Evolutionary conservation across 2,329 filamentous ascomycete species (phyloP).

Genomic region (Aurifilum marmelostoma): DNA sequence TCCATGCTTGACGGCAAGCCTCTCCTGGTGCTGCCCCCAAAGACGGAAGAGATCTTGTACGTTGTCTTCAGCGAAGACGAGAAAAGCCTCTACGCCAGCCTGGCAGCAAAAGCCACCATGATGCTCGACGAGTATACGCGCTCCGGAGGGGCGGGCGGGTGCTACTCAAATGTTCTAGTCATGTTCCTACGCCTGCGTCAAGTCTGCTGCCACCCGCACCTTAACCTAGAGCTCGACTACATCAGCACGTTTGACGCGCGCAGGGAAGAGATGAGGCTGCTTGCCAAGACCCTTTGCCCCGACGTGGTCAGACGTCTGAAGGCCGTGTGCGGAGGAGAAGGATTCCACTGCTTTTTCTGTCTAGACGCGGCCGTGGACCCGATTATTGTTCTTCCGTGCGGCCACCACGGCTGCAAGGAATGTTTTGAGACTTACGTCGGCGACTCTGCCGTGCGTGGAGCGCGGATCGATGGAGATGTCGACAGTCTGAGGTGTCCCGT

Average conservation of each 20-base stretch:
- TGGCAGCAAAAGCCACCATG: constrained; percentile 69
- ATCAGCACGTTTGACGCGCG: constrained; percentile 49
- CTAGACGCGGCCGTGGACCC: constrained; percentile 76
- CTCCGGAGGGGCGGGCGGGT: constrained; percentile 66
- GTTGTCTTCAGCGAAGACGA: constrained; percentile 71
- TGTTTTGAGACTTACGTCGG: constrained; percentile 75
- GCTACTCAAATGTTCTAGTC: constrained; percentile 81
- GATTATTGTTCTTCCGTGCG: constrained; percentile 79
- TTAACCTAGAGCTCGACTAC: constrained; percentile 54
- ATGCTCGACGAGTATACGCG: constrained; percentile 78
- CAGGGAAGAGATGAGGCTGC: constrained; percentile 43
- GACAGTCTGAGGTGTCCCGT: constrained; percentile 69
- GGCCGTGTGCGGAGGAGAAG: constrained; percentile 42
- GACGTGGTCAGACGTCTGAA: constrained; percentile 71
- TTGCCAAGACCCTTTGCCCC: constrained; percentile 60
- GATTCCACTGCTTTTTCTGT: constrained; percentile 82
- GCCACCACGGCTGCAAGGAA: constrained; percentile 77
- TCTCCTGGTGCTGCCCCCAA: constrained; percentile 69
- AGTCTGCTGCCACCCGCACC: constrained; percentile 78
- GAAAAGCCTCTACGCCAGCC: constrained; percentile 62
- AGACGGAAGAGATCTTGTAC: constrained; percentile 63
- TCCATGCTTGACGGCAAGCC: constrained; percentile 79
- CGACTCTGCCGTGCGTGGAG: constrained; percentile 53
- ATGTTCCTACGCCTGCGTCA: constrained; percentile 80
- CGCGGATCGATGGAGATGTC: constrained; percentile 64